Percentiles rank a stretch among this genome's conserved stretches.
These are phyloP conservation scores for Penicillium verrucosum DNA, from an alignment of 2,329 filamentous ascomycete genomes.

Conservation along the genomic window DNA sequence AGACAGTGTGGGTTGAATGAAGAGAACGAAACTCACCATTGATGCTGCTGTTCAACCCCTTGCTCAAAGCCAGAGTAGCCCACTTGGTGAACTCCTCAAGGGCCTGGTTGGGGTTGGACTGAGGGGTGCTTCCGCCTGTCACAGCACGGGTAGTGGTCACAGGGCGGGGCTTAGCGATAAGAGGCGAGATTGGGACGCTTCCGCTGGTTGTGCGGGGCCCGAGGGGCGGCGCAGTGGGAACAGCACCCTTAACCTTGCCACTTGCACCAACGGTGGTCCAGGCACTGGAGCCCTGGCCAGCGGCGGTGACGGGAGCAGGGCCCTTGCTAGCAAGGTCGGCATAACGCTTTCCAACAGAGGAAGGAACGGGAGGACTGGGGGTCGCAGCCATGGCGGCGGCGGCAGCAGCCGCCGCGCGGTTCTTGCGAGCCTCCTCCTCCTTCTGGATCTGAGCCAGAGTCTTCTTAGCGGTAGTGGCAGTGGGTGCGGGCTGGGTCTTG, in stretches of 20 bases:
- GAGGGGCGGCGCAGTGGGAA: conserved; percentile 48
- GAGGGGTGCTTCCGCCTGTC: conserved; percentile 43
- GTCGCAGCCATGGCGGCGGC: conserved; percentile 44
- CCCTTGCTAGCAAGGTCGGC: conserved; percentile 88
- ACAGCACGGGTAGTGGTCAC: conserved; percentile 51
- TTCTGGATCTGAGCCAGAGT: conserved; percentile 94
- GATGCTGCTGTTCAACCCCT: conserved; percentile 67
- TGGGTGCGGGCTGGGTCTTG: conserved; percentile 40
- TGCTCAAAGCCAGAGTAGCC: conserved; percentile 74
- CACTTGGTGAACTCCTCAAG: conserved; percentile 94
- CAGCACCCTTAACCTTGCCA: conserved; percentile 82
- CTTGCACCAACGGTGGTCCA: conserved; percentile 96
- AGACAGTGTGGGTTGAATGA: not conserved
- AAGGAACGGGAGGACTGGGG: conserved; percentile 42
- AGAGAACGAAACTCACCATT: conserved; percentile 53
- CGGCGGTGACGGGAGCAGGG: conserved; percentile 44
- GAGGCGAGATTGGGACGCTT: conserved; percentile 37
- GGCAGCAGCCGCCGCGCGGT: conserved; percentile 58
- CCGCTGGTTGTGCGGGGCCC: conserved; percentile 49
- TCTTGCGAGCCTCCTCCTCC: conserved; percentile 89
- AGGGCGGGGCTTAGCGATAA: conserved; percentile 54
- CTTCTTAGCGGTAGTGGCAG: conserved; percentile 64
- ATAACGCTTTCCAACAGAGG: conserved; percentile 74
- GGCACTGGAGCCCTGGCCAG: conserved; percentile 53
- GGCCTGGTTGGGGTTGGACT: conserved; percentile 57